Base-by-base conservation (phyloP, 2,329 filamentous ascomycete species). In the Penicillium expansum region DNA sequence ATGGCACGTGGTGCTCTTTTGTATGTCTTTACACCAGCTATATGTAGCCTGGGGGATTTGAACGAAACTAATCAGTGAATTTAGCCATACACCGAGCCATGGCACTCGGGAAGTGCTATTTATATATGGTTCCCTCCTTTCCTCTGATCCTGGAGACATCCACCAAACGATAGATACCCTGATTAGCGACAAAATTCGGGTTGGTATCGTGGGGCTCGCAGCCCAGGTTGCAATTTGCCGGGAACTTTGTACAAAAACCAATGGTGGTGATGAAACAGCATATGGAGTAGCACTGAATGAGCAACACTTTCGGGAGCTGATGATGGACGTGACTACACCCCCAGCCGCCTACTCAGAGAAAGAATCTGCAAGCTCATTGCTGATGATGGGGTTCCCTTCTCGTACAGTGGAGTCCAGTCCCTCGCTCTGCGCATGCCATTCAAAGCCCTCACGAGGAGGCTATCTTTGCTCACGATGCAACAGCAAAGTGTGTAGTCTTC, bases 321-420 rank as follows among this genome's bases (percentile, higher is more conserved):
- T 97, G 59, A 87, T 97, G 72, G 87, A 86, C 18, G 86, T 89
- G 47, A 97, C 94, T 0, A 97, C 91, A 2, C 94, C 94, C 1
- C 94, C 93, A 0, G 88, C 92, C 18, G 90, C 92, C 13, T 85
- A 90, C 53, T 84, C 86, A 3, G 75, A 63, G 76, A 82, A 67
- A 72, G 80, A 68, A 75, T 65, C 73, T 71, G 55, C 81, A 54
- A 77, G 71, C 59, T 78, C 83, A 2, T 79, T 99, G 39, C 83
- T 99, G 27, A 95, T 96, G 90, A 99, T 99, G 93, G 94, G 94
- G 5, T 99, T 99, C 69, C 94, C 94, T 0, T 95, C 91, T 6
- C 85, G 92, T 37, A 89, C 89, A 2, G 85, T 94, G 5, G 90
- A 91, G 52, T 81, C 86, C 2, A 80, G 80, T 24, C 83, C 86